Conservation (phyloP, 768 basidiomycete species). For the Russula vinacea region DNA sequence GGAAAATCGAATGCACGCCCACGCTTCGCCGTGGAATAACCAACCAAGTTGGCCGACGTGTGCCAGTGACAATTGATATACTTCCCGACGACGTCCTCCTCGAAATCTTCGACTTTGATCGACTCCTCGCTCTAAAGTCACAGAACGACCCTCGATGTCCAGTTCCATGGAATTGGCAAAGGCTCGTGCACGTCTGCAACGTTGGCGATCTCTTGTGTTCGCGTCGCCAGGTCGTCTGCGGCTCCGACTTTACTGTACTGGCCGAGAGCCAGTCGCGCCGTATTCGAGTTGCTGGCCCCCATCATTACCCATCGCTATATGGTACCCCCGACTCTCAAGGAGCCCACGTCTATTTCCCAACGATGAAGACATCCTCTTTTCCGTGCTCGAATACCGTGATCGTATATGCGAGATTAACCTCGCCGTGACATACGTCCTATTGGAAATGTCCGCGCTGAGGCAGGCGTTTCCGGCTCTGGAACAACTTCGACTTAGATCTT, state of each 20-base stretch:
- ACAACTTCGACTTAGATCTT: constrained; percentile 1
- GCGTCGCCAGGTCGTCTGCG: constrained; percentile 6
- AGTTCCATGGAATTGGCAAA: constrained; percentile 16
- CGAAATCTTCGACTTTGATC: constrained; percentile 10
- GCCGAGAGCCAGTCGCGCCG: neutral
- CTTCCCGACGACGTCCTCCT: constrained; percentile 17
- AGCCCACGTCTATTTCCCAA: neutral
- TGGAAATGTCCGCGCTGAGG: neutral
- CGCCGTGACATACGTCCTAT: neutral
- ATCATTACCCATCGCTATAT: constrained; percentile 16
- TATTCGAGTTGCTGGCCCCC: constrained; percentile 1
- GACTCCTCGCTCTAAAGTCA: neutral
- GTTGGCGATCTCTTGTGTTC: constrained; percentile 12
- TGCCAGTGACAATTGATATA: neutral
- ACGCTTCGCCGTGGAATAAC: neutral
- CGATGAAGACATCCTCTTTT: constrained; percentile 1
- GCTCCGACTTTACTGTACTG: constrained; percentile 10
- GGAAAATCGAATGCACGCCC: neutral
- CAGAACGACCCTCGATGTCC: too few species aligned
- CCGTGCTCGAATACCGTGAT: neutral
- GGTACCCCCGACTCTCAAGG: neutral
- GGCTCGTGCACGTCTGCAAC: constrained; percentile 15
- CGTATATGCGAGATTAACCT: constrained; percentile 15
- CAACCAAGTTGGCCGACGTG: neutral
- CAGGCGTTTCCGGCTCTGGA: constrained; percentile 10